Base-by-base conservation (phyloP, 352 stramenopile species). In the Phytophthora rubi region DNA sequence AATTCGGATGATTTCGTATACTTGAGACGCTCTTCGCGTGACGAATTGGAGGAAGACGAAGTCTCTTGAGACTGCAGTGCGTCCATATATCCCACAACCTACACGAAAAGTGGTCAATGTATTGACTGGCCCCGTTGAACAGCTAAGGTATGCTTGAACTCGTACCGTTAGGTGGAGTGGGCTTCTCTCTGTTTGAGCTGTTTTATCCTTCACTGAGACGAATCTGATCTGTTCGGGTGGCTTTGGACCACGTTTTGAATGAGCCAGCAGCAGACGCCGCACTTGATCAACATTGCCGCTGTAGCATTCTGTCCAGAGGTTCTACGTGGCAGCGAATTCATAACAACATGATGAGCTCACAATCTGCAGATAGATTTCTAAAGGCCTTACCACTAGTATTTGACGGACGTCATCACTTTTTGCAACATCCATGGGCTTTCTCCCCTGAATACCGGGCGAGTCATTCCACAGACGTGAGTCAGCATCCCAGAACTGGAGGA, bases 401-500 rank as follows among this genome's bases (percentile, higher is more conserved):
- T 52, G 49, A 10, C 69, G 64, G n/a, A 70, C 63, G 0, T 30
- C 18, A 9, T 82, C 65, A 21, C 49, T 83, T 21, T 61, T 75
- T 9, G 80, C 67, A 1, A 89, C 42, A 48, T 81, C 70, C 8
- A 64, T 48, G 1, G 85, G 81, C 9, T 80, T 77, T 21, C 73
- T 75, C 4, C 83, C 80, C 0, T 80, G 80, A 4, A 71, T 63
- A 39, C 86, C 81, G 13, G 62, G 53, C 5, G 44, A 60, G 1
- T 73, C 39, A 6, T 49, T 53, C 81, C 83, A 88, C 4, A 79
- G 42, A 1, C 63, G 52, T 0, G 18, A 62, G 8, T 78, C 76
- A 28, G 74, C 80, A 54, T 92, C 85, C 82, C 82, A 92, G 6
- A 76, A 77, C 33, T 76, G 30, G 4, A 92, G 59, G 53, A 85